These are phyloP conservation scores for Starmera amethionina DNA, from an alignment of 805 yeast species.

Conservation along the genomic window DNA sequence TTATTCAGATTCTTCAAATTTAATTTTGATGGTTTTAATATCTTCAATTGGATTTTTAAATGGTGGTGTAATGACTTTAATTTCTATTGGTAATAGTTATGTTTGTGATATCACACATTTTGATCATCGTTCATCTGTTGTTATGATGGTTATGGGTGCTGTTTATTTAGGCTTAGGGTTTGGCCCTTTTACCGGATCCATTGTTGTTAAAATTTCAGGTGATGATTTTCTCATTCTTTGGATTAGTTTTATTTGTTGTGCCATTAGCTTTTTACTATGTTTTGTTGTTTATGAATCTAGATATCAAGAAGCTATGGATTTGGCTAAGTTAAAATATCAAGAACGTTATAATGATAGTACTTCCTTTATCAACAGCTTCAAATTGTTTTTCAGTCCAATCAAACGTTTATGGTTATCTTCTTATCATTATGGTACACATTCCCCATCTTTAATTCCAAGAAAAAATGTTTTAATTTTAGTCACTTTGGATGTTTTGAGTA, in stretches of 20 bases:
- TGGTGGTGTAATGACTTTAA: conserved; percentile 17
- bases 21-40: conserved; percentile 3
- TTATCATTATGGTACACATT: conserved; percentile 1
- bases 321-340: conserved; percentile 4
- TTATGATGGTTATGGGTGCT: conserved; percentile 14
- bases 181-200: conserved; percentile 16
- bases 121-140: conserved; percentile 9
- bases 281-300: conserved; percentile 8
- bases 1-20: conserved; percentile 1
- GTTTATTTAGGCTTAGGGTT: conserved; percentile 13
- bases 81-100: conserved; percentile 16
- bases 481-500: conserved; percentile 11
- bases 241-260: conserved; percentile 4
- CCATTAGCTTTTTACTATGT: conserved; percentile 2
- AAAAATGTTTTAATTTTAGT: conserved; percentile 11
- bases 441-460: conserved; percentile 8
- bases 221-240: conserved; percentile 3
- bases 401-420: conserved; percentile 12
- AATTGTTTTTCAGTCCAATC: conserved; percentile 10
- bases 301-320: conserved; percentile 11
- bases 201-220: conserved; percentile 6
- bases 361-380: not conserved
- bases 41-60: conserved; percentile 9
- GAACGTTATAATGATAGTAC: not conserved
- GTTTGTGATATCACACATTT: conserved; percentile 11